Evolutionary conservation across 257 asterid species (phyloP).

Genomic region (Forsythia suspensa): DNA sequence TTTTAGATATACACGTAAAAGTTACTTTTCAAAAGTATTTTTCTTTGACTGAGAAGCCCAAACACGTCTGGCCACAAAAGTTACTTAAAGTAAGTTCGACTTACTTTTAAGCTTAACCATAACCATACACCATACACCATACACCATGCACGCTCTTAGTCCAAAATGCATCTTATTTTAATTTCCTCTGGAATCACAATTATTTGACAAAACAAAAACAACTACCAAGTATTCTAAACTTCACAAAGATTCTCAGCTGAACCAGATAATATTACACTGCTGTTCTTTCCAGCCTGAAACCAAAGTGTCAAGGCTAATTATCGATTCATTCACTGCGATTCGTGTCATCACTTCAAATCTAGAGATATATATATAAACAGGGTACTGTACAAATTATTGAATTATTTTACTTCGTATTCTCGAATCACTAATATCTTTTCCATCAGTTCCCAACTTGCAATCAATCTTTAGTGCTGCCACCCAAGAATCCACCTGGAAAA

Average conservation of each 20-base stretch:
- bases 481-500: slow-evolving; percentile 78
- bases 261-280: background rate
- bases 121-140: background rate
- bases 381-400: background rate
- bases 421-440: slow-evolving; percentile 25
- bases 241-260: background rate
- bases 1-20: too few species aligned
- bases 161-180: background rate
- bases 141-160: background rate
- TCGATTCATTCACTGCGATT: background rate
- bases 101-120: too few species aligned
- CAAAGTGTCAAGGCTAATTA: background rate
- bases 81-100: too few species aligned
- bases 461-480: slow-evolving; percentile 52
- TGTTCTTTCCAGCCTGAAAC: background rate
- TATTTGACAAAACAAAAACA: background rate
- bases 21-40: too few species aligned
- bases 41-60: background rate
- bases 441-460: slow-evolving; percentile 41
- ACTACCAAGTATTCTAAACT: background rate
- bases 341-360: slow-evolving; percentile 1
- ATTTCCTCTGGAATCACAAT: background rate
- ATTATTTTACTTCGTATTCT: slow-evolving; percentile 18
- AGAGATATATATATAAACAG: slow-evolving; percentile 8
- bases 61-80: background rate